Percentiles rank a stretch among this genome's conserved stretches.
phyloP scores from a whole-genome alignment of 2,329 filamentous ascomycete species.

The Lecanosticta acicola region DNA sequence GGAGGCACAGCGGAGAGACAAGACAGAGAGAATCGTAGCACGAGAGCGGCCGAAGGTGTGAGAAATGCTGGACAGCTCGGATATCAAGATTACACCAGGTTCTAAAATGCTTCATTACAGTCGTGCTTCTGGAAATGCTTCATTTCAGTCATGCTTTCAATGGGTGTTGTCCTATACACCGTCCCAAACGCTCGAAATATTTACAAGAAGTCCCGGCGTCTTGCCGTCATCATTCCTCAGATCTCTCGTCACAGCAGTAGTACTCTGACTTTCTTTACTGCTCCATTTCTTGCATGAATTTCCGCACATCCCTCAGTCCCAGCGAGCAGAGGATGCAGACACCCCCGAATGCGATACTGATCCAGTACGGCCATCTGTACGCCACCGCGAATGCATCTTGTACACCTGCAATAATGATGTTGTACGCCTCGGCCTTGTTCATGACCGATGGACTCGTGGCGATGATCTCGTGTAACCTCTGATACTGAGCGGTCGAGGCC shows the following conservation, averaged over 20 bases:
- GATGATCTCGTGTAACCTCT: slow-evolving; percentile 13
- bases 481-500: slow-evolving; percentile 19
- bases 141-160: neutral
- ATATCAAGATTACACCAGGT: no score
- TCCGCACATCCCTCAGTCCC: slow-evolving; percentile 31
- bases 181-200: neutral
- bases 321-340: slow-evolving; percentile 26
- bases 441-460: slow-evolving; percentile 11
- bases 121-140: neutral
- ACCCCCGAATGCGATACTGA: slow-evolving; percentile 31
- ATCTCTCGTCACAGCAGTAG: no score
- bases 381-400: slow-evolving; percentile 27
- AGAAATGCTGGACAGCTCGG: no score
- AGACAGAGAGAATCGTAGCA: no score
- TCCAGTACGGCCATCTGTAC: slow-evolving; percentile 31
- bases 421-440: slow-evolving; percentile 22
- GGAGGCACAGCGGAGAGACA: no score
- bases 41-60: no score
- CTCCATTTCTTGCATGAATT: slow-evolving; percentile 24
- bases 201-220: no score
- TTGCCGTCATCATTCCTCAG: no score
- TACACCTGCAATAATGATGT: slow-evolving; percentile 21
- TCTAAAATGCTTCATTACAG: neutral
- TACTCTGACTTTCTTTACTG: neutral
- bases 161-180: neutral